Evolutionary conservation across 768 basidiomycete genomes (phyloP).

Genomic region (Agrocybe chaxingu): DNA sequence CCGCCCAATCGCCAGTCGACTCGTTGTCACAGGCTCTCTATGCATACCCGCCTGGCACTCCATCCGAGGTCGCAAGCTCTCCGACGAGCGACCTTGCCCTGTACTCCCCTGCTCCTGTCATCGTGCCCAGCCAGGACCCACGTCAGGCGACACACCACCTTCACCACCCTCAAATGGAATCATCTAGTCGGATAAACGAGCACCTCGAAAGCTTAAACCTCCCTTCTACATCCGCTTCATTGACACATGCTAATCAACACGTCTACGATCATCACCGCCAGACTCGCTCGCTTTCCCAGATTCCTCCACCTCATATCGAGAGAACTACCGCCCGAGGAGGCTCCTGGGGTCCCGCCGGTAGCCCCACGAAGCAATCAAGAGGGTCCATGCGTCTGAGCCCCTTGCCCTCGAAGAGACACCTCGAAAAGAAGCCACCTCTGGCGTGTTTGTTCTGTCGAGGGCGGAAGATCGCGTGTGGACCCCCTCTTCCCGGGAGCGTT

Average conservation of each 20-base stretch:
- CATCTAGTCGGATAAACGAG: too few species aligned
- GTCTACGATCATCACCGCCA: too few species aligned
- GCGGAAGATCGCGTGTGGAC: constrained; percentile 68
- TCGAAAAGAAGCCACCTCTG: constrained; percentile 54
- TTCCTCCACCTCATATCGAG: too few species aligned
- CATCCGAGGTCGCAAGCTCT: not conserved
- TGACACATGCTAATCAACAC: too few species aligned
- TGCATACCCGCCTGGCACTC: not conserved
- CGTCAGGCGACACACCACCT: not conserved
- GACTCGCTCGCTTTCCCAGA: too few species aligned
- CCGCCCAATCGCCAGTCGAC: too few species aligned
- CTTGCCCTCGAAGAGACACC: constrained; percentile 25
- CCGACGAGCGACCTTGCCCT: not conserved
- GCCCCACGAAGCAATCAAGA: not conserved
- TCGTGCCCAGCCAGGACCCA: not conserved
- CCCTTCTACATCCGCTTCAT: too few species aligned
- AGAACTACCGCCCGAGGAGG: not conserved
- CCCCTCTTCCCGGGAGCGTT: constrained; percentile 47
- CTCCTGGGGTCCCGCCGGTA: not conserved
- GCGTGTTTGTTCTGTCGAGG: constrained; percentile 67
- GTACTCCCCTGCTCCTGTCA: not conserved
- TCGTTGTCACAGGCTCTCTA: too few species aligned
- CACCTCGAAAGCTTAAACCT: too few species aligned
- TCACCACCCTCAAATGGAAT: too few species aligned
- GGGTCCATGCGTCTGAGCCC: constrained; percentile 22